These are phyloP conservation scores for Pedinophyceae sp. DNA, from an alignment of 139 green algal genomes.

Conservation along the genomic window DNA sequence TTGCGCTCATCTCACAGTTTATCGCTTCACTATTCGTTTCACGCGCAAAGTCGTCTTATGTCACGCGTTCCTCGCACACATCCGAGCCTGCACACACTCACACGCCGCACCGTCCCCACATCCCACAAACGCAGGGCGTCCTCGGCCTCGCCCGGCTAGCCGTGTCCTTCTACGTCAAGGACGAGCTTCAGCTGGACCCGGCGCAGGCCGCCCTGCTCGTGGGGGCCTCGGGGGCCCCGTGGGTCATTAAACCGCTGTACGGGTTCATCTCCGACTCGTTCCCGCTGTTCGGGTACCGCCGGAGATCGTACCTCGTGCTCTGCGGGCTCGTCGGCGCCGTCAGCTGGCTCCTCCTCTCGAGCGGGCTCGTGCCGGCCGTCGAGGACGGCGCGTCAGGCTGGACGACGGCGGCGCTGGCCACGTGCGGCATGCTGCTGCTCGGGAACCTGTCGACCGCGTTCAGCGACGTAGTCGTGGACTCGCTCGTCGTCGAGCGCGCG, in stretches of 20 bases:
- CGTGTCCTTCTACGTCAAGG: slow-evolving; percentile 76
- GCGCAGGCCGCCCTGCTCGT: slow-evolving; percentile 55
- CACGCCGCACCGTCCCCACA: not conserved
- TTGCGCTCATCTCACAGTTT: not conserved
- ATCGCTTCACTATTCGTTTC: not conserved
- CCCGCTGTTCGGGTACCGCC: slow-evolving; percentile 81
- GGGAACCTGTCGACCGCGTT: slow-evolving; percentile 58
- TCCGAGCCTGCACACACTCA: not conserved
- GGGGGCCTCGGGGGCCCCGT: slow-evolving; percentile 35
- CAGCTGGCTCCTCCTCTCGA: not conserved
- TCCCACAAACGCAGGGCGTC: slow-evolving; percentile 51
- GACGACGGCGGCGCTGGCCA: slow-evolving; percentile 35
- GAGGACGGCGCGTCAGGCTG: no score
- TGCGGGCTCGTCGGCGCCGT: slow-evolving; percentile 39
- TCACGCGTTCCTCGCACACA: slow-evolving; percentile 5
- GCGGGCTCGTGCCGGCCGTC: no score
- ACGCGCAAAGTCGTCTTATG: not conserved
- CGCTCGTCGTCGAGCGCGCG: slow-evolving; percentile 76
- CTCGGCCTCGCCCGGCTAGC: slow-evolving; percentile 67
- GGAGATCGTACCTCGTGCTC: slow-evolving; percentile 61
- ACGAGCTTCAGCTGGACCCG: slow-evolving; percentile 67
- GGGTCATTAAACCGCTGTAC: slow-evolving; percentile 88
- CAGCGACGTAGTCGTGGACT: slow-evolving; percentile 93
- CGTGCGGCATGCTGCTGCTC: no score
- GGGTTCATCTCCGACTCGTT: slow-evolving; percentile 80